phyloP scores from a whole-genome alignment of 345 rosid genomes.

The Anacardium occidentale region DNA sequence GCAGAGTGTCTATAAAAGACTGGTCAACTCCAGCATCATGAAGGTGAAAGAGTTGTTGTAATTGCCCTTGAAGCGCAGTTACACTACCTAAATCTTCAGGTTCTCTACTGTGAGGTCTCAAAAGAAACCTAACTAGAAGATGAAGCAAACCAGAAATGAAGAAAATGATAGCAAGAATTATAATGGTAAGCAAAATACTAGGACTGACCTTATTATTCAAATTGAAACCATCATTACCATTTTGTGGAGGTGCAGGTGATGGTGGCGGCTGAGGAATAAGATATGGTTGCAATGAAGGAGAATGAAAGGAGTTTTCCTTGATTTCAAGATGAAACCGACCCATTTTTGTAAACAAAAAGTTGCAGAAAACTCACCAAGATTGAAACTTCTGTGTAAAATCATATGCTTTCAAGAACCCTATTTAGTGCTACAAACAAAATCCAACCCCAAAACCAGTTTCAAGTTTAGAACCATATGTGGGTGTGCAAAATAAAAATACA shows the following conservation, averaged over 20 bases:
- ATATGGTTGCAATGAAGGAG: slow-evolving; percentile 36
- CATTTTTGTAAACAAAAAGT: slow-evolving; percentile 28
- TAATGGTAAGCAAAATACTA: slow-evolving; percentile 66
- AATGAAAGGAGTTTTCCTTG: slow-evolving; percentile 28
- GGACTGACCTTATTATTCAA: slow-evolving; percentile 76
- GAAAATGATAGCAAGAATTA: slow-evolving; percentile 86
- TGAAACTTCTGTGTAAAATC: slow-evolving; percentile 28
- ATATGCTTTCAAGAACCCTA: slow-evolving; percentile 21
- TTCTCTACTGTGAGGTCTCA: slow-evolving; percentile 62
- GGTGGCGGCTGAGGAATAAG: slow-evolving; percentile 21
- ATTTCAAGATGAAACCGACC: slow-evolving; percentile 37
- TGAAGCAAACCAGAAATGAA: slow-evolving; percentile 88
- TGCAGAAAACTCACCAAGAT: slow-evolving; percentile 27
- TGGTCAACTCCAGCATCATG: slow-evolving; percentile 98
- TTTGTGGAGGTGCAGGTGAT: slow-evolving; percentile 21
- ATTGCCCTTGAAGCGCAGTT: slow-evolving; percentile 92
- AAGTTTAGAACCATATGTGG: neutral
- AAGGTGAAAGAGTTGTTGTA: slow-evolving; percentile 92
- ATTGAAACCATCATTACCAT: slow-evolving; percentile 40
- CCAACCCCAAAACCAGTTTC: slow-evolving; percentile 6
- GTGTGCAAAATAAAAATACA: neutral
- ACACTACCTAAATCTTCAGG: slow-evolving; percentile 61
- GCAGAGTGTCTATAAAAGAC: slow-evolving; percentile 90
- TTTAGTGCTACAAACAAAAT: slow-evolving; percentile 17
- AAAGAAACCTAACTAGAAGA: slow-evolving; percentile 72